A percentile compares a stretch with the other conserved stretches of the same genome.
These are phyloP conservation scores for Porphyrellus cyaneotinctus DNA, from an alignment of 768 basidiomycete genomes.

Conservation along the genomic window DNA sequence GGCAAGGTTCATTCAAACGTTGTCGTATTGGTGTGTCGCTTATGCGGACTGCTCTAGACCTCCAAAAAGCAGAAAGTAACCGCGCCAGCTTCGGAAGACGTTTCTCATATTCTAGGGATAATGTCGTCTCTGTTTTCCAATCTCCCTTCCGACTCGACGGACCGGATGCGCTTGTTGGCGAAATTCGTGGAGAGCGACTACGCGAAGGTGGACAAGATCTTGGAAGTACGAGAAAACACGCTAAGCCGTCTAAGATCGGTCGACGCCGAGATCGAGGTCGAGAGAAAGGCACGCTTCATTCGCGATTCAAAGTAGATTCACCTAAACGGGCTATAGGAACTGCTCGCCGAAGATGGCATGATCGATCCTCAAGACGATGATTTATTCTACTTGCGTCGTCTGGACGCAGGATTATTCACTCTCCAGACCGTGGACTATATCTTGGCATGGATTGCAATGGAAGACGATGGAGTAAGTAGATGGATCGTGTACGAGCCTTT, in stretches of 20 bases:
- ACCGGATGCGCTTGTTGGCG: constrained; percentile 75
- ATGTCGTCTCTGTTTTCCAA: constrained; percentile 85
- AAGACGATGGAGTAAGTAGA: constrained; percentile 87
- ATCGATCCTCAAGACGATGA: constrained; percentile 63
- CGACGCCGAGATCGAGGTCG: constrained; percentile 64
- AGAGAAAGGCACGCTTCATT: constrained; percentile 51
- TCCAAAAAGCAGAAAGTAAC: constrained; percentile 63
- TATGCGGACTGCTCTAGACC: constrained; percentile 27
- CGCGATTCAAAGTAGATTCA: neutral
- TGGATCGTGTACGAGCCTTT: neutral
- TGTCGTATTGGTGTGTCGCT: constrained; percentile 3
- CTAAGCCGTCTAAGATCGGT: constrained; percentile 53
- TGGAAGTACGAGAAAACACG: constrained; percentile 80
- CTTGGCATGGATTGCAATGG: constrained; percentile 93
- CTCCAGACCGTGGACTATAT: constrained; percentile 93
- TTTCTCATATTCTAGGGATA: constrained; percentile 83
- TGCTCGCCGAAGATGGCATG: constrained; percentile 53
- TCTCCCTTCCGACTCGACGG: constrained; percentile 77
- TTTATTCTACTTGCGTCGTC: constrained; percentile 75
- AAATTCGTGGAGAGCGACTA: constrained; percentile 95
- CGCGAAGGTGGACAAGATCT: constrained; percentile 89
- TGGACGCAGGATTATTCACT: constrained; percentile 85
- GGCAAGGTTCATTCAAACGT: constrained; percentile 63
- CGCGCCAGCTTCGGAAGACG: constrained; percentile 69
- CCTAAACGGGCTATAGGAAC: constrained; percentile 37